Percentiles rank a stretch among this genome's conserved stretches.
Evolutionary conservation across 176 grass and related monocot genomes (phyloP).

Genomic region (Sorghum bicolor): Sorghum_bicolor_NCBIv3 NC_012878.2:57473501-57474000

Average conservation of each 20-base stretch:
- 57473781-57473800: not conserved
- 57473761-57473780: not conserved
- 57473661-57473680: not conserved
- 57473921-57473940: conserved; percentile 36
- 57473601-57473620: not conserved
- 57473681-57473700: not conserved
- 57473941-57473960: conserved; percentile 58
- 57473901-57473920: conserved; percentile 25
- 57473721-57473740: not conserved
- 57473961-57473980: conserved; percentile 77
- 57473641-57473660: not conserved
- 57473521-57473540: too few species aligned
- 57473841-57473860: not conserved
- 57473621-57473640: not conserved
- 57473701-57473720: not conserved
- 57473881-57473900: not conserved
- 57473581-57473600: not conserved
- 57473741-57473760: not conserved
- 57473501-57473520: too few species aligned
- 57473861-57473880: not conserved
- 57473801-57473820: not conserved
- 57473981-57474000: conserved; percentile 66
- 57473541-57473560: not conserved
- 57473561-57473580: not conserved
- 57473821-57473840: not conserved